phyloP scores from a whole-genome alignment of 2,329 filamentous ascomycete genomes.

The Sordariomycetes sp. region DNA sequence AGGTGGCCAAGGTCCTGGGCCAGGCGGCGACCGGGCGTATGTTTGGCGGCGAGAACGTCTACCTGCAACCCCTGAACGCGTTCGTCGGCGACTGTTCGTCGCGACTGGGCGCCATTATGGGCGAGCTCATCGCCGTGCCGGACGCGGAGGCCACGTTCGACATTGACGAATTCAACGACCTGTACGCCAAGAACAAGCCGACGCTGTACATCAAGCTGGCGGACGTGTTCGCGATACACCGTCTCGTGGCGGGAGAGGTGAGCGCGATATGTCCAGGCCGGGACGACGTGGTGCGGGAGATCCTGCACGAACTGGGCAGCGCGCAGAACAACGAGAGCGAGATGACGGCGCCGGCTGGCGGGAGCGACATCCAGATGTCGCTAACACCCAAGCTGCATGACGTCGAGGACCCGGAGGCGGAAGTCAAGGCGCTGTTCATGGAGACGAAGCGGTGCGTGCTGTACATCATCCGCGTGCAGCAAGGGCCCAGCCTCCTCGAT shows the following conservation, averaged over 20 bases:
- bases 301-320: constrained; percentile 86
- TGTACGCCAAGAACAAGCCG: constrained; percentile 92
- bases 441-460: constrained; percentile 95
- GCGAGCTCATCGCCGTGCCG: constrained; percentile 68
- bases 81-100: constrained; percentile 82
- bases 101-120: constrained; percentile 65
- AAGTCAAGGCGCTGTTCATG: constrained; percentile 89
- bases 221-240: constrained; percentile 94
- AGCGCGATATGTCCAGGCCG: constrained; percentile 66
- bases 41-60: constrained; percentile 91
- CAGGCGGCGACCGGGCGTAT: constrained; percentile 82
- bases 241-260: constrained; percentile 71
- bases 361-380: constrained; percentile 83
- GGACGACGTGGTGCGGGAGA: constrained; percentile 83
- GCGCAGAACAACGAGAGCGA: constrained; percentile 96
- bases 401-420: constrained; percentile 83
- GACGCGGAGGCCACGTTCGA: constrained; percentile 89
- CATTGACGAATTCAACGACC: constrained; percentile 97
- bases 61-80: constrained; percentile 87
- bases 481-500: constrained; percentile 82
- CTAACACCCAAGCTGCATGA: constrained; percentile 84
- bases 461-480: constrained; percentile 96
- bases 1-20: constrained; percentile 83
- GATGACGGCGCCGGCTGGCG: constrained; percentile 66
- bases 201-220: constrained; percentile 99